Conservation (phyloP, 805 yeast genomes). For the Cyberlindnera amylophila region DNA sequence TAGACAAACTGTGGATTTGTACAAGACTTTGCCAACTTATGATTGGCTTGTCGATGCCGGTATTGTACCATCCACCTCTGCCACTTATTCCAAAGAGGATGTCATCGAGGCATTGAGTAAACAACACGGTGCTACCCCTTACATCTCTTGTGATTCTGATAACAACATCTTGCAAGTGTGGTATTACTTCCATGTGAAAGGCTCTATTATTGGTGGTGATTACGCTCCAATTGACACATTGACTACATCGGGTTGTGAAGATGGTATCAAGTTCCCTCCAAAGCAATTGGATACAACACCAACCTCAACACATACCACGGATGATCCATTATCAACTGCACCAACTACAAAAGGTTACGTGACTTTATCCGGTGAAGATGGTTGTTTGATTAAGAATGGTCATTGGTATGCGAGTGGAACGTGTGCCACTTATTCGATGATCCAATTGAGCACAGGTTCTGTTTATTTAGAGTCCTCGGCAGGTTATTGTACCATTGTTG, state of each 20-base stretch:
- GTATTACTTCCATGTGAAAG: slow-evolving; percentile 76
- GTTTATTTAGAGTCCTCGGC: slow-evolving; percentile 60
- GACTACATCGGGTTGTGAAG: slow-evolving; percentile 49
- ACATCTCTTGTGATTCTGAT: slow-evolving; percentile 54
- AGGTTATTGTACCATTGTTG: slow-evolving; percentile 64
- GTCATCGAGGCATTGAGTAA: slow-evolving; percentile 49
- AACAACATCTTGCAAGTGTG: slow-evolving; percentile 49
- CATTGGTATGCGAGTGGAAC: slow-evolving; percentile 78
- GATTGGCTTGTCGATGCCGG: slow-evolving; percentile 64
- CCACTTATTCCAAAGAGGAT: slow-evolving; percentile 54
- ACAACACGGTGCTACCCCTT: slow-evolving; percentile 54
- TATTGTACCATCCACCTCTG: slow-evolving; percentile 58
- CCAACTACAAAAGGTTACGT: slow-evolving; percentile 43
- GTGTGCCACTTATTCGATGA: slow-evolving; percentile 71
- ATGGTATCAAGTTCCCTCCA: slow-evolving; percentile 65
- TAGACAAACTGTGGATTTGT: slow-evolving; percentile 54
- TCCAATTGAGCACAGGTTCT: slow-evolving; percentile 37
- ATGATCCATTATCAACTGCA: slow-evolving; percentile 16
- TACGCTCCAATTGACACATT: slow-evolving; percentile 62
- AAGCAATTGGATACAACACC: slow-evolving; percentile 24
- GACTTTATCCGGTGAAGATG: slow-evolving; percentile 47
- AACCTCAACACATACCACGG: slow-evolving; percentile 24
- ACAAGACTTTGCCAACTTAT: slow-evolving; percentile 60
- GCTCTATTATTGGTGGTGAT: slow-evolving; percentile 63
- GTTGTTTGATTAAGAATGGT: slow-evolving; percentile 85